Evolutionary conservation across 371 early-diverging fungal species (phyloP).

Genomic region (Mucor indicus): DNA sequence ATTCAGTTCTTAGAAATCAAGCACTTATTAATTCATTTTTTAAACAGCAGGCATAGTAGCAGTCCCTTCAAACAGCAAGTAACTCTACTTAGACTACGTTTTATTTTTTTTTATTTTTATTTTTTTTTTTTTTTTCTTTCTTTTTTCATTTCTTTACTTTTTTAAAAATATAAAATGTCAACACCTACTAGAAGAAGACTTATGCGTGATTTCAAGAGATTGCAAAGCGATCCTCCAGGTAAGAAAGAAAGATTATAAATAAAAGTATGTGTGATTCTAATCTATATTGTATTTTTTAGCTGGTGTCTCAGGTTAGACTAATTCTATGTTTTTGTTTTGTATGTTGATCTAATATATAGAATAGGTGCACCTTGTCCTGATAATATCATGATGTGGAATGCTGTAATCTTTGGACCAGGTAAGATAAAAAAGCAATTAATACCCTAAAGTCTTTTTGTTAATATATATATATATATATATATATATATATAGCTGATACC

Average conservation of each 20-base stretch:
- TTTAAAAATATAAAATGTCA: constrained; percentile 56
- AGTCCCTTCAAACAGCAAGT: too few species aligned
- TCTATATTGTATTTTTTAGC: constrained; percentile 19
- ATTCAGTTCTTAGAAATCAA: too few species aligned
- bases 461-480: constrained; percentile 1
- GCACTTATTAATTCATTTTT: neutral
- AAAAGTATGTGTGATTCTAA: neutral
- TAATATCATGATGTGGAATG: constrained; percentile 96
- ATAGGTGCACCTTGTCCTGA: constrained; percentile 94
- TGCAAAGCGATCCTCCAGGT: constrained; percentile 94
- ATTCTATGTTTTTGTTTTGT: neutral
- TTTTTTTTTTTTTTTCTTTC: too few species aligned
- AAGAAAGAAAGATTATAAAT: constrained; percentile 1
- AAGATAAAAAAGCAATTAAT: too few species aligned
- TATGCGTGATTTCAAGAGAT: constrained; percentile 95
- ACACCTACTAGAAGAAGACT: constrained; percentile 84
- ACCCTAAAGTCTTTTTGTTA: too few species aligned
- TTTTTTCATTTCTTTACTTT: neutral
- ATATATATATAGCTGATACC: constrained; percentile 75
- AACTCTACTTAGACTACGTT: too few species aligned
- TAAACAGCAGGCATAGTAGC: neutral
- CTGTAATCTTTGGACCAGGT: constrained; percentile 98
- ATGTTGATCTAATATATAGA: constrained; percentile 8
- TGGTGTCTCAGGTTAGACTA: constrained; percentile 44
- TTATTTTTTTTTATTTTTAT: too few species aligned